Conservation (phyloP, 306 rosid species). For the Leucaena leucocephala region DNA sequence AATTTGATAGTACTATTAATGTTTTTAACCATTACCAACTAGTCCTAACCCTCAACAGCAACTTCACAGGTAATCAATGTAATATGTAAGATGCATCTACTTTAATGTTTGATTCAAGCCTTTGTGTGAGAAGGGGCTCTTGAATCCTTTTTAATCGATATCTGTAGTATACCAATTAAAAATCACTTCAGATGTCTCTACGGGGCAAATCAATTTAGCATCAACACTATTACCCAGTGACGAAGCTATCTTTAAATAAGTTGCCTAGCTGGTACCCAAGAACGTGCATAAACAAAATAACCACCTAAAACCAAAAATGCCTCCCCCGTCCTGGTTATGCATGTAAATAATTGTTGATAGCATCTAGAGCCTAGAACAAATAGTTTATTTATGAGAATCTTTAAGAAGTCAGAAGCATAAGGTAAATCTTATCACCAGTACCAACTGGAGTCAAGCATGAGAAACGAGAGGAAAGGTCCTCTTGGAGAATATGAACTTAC, state of each 20-base stretch:
- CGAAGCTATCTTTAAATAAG: slow-evolving; percentile 7
- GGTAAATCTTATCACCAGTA: slow-evolving; percentile 9
- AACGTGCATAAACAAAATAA: neutral
- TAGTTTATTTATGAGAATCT: neutral
- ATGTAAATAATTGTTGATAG: neutral
- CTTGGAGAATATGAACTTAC: slow-evolving; percentile 53
- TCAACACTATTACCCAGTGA: neutral
- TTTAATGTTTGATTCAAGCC: neutral
- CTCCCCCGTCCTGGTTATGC: neutral
- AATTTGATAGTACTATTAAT: neutral
- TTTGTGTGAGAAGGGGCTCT: neutral
- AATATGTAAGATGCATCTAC: neutral
- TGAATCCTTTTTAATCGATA: neutral
- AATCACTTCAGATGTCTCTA: neutral
- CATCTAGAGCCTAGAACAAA: slow-evolving; percentile 19
- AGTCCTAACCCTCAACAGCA: neutral
- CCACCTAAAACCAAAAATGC: neutral
- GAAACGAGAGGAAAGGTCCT: slow-evolving; percentile 19
- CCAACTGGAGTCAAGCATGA: slow-evolving; percentile 26
- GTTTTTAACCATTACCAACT: slow-evolving; percentile 7
- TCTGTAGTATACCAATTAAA: slow-evolving; percentile 3
- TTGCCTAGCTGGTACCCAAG: slow-evolving; percentile 8
- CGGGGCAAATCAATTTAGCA: neutral
- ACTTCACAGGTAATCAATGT: slow-evolving; percentile 6
- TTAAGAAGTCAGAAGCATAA: slow-evolving; percentile 22